phyloP scores from a whole-genome alignment of 2,329 filamentous ascomycete genomes.

The Nothophaeocryptopus gaeumannii region DNA sequence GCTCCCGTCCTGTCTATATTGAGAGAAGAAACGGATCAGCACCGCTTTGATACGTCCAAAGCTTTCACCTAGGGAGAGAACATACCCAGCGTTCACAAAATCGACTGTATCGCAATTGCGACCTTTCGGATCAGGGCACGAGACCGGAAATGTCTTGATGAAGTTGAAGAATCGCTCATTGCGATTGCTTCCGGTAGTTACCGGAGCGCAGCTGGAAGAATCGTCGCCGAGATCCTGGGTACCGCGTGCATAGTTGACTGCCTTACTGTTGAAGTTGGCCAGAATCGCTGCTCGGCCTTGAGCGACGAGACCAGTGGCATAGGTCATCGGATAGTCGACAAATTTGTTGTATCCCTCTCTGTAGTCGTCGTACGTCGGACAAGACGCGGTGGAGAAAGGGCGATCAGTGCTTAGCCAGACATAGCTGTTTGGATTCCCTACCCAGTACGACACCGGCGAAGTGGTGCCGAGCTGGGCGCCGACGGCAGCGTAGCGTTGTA shows the following conservation, averaged over 20 bases:
- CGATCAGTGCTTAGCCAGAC: constrained; percentile 34
- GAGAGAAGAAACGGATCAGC: no score
- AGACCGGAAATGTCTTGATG: constrained; percentile 36
- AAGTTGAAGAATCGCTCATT: constrained; percentile 43
- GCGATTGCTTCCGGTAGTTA: constrained; percentile 34
- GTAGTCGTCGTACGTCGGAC: constrained; percentile 36
- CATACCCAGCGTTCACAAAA: constrained; percentile 29
- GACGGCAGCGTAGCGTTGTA: constrained; percentile 37
- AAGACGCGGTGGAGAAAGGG: constrained; percentile 31
- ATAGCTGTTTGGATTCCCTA: constrained; percentile 38
- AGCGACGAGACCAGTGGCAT: constrained; percentile 29
- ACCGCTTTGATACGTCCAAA: no score
- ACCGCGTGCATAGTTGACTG: constrained; percentile 36
- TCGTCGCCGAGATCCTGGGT: constrained; percentile 36
- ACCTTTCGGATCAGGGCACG: constrained; percentile 26
- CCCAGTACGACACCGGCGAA: constrained; percentile 33
- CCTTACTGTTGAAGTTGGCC: constrained; percentile 35
- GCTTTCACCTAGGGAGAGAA: no score
- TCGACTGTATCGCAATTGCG: constrained; percentile 38
- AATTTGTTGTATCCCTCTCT: constrained; percentile 37
- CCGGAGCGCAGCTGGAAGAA: constrained; percentile 34
- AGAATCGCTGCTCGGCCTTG: constrained; percentile 32
- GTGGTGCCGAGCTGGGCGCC: constrained; percentile 27
- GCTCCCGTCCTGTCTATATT: constrained; percentile 32
- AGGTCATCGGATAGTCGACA: constrained; percentile 34